phyloP scores from a whole-genome alignment of 805 yeast genomes.

The Candida chauliodis region DNA sequence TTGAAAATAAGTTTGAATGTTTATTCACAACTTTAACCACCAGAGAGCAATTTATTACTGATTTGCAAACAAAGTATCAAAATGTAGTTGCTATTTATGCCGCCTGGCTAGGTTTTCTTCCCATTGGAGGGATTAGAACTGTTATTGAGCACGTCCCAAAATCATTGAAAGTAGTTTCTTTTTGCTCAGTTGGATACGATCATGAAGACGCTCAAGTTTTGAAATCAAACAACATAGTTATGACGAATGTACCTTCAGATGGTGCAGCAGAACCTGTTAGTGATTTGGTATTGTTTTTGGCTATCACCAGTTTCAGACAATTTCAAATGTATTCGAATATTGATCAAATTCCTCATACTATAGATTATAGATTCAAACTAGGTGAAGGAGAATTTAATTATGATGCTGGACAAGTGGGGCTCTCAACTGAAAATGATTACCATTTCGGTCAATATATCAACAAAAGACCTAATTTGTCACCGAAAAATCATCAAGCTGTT shows the following conservation, averaged over 20 bases:
- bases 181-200: conserved; percentile 59
- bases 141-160: conserved; percentile 44
- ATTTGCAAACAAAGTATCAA: conserved; percentile 38
- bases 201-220: conserved; percentile 43
- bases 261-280: conserved; percentile 70
- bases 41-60: conserved; percentile 37
- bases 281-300: conserved; percentile 59
- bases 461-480: conserved; percentile 44
- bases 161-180: conserved; percentile 44
- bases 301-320: conserved; percentile 59
- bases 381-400: conserved; percentile 32
- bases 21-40: conserved; percentile 39
- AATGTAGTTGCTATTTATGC: conserved; percentile 53
- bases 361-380: conserved; percentile 39
- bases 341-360: conserved; percentile 39
- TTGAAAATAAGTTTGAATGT: conserved; percentile 37
- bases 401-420: conserved; percentile 21
- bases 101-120: conserved; percentile 54
- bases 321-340: conserved; percentile 47
- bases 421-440: conserved; percentile 8
- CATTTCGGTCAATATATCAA: conserved; percentile 45
- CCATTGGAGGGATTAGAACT: conserved; percentile 48
- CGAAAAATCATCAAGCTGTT: conserved; percentile 55
- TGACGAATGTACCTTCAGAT: conserved; percentile 56
- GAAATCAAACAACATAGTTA: conserved; percentile 39